These are phyloP conservation scores for Cerioporus squamosus DNA, from an alignment of 1,284 basidiomycete species.

Conservation along the genomic window DNA sequence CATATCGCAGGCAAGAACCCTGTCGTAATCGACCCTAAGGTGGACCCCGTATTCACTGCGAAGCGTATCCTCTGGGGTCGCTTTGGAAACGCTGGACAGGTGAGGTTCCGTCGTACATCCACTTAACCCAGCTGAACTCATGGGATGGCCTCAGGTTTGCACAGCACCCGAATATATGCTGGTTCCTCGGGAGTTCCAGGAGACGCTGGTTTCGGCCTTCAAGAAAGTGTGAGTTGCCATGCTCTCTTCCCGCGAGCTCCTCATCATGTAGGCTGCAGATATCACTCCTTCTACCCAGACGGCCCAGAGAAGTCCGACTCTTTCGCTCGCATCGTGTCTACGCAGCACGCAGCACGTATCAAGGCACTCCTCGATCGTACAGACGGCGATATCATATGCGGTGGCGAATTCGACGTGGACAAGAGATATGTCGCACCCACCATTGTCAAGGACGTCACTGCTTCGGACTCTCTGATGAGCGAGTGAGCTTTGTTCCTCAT, in stretches of 20 bases:
- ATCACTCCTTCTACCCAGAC: conserved; percentile 50
- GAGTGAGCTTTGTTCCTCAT: conserved; percentile 49
- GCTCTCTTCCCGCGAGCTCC: neutral
- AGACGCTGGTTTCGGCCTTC: conserved; percentile 65
- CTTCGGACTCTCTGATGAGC: conserved; percentile 75
- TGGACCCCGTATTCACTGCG: conserved; percentile 62
- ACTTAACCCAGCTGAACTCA: too few species aligned
- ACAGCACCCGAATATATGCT: conserved; percentile 82
- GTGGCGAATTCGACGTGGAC: conserved; percentile 67
- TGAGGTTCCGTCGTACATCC: conserved; percentile 22
- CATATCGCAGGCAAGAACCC: conserved; percentile 75
- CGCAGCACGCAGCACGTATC: conserved; percentile 63
- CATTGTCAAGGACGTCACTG: conserved; percentile 62
- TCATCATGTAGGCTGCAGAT: conserved; percentile 2
- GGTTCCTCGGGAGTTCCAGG: conserved; percentile 66
- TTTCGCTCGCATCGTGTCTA: conserved; percentile 53
- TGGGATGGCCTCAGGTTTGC: neutral
- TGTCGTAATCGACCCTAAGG: conserved; percentile 74
- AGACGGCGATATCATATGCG: conserved; percentile 72
- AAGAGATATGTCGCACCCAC: conserved; percentile 71
- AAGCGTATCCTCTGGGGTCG: conserved; percentile 83
- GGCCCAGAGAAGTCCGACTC: conserved; percentile 49
- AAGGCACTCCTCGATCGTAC: conserved; percentile 66
- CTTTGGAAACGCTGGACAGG: conserved; percentile 75
- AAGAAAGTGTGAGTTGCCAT: conserved; percentile 58